phyloP scores from a whole-genome alignment of 106 monocot species.

The Cymbidium sinense region DNA sequence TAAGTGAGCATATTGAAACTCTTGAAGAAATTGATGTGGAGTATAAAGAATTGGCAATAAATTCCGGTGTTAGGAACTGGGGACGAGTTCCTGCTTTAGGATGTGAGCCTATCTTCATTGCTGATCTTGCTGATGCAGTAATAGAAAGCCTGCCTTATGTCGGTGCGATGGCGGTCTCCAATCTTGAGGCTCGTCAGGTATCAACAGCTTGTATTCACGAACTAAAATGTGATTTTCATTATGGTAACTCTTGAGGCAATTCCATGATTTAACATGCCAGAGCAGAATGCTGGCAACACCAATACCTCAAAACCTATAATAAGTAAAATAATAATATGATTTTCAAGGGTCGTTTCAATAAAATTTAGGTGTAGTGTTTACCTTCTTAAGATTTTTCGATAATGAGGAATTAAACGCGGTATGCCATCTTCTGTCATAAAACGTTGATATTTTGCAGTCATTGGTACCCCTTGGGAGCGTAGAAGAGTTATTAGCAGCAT shows the following conservation, averaged over 20 bases:
- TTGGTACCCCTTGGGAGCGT: slow-evolving; percentile 94
- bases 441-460: slow-evolving; percentile 36
- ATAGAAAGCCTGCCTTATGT: slow-evolving; percentile 98
- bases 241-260: background rate
- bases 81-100: slow-evolving; percentile 98
- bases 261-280: no score
- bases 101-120: slow-evolving; percentile 86
- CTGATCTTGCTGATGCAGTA: slow-evolving; percentile 95
- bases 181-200: slow-evolving; percentile 98
- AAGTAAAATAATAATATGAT: no score
- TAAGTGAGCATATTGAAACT: slow-evolving; percentile 99
- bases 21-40: slow-evolving; percentile 99
- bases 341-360: no score
- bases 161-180: slow-evolving; percentile 98
- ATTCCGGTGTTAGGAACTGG: slow-evolving; percentile 85
- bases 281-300: background rate
- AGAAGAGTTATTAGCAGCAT: slow-evolving; percentile 88
- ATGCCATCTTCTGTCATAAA: no score
- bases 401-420: no score
- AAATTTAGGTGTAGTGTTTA: no score
- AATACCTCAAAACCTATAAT: background rate
- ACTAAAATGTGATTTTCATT: background rate
- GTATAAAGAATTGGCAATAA: slow-evolving; percentile 87
- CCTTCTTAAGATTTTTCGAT: no score
- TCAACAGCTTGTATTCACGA: slow-evolving; percentile 2